Percentiles rank a stretch among this genome's conserved stretches.
Conservation (phyloP, 345 rosid species). For the Carallia brachiata region DNA sequence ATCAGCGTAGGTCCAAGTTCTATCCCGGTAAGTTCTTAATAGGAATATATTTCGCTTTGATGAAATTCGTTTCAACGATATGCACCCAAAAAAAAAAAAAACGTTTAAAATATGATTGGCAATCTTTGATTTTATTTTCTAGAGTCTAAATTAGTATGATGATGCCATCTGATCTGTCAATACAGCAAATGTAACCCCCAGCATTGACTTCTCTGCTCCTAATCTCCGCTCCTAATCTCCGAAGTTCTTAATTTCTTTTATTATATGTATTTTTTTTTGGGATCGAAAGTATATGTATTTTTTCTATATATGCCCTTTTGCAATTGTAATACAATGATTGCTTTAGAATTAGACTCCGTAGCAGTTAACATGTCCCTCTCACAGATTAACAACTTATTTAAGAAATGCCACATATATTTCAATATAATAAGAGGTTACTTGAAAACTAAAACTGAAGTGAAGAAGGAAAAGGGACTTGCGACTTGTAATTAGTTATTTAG, state of each 20-base stretch:
- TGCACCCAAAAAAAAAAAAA: too few relatives aligned
- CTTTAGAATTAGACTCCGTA: not conserved
- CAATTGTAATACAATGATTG: not conserved
- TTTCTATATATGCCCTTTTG: too few relatives aligned
- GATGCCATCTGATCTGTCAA: not conserved
- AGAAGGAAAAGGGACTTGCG: conserved; percentile 73
- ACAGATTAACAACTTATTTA: conserved; percentile 21
- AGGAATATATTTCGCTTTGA: too few relatives aligned
- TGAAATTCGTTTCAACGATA: not conserved
- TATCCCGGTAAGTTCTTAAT: too few relatives aligned
- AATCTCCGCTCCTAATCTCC: not conserved
- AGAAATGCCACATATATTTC: conserved; percentile 18
- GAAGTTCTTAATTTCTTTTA: too few relatives aligned
- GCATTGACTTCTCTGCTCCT: not conserved
- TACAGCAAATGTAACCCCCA: not conserved
- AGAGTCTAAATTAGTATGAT: not conserved
- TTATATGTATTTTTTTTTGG: not conserved
- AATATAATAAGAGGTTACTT: conserved; percentile 32
- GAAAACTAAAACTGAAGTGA: conserved; percentile 24
- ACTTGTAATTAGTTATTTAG: conserved; percentile 71
- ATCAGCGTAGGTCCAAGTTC: too few relatives aligned
- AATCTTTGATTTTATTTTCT: too few relatives aligned
- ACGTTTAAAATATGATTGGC: not conserved
- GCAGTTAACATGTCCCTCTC: conserved; percentile 34
- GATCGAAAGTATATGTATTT: not conserved